Evolutionary conservation across 1,284 basidiomycete genomes (phyloP).

Genomic region (Violaceomyces palustris): DNA sequence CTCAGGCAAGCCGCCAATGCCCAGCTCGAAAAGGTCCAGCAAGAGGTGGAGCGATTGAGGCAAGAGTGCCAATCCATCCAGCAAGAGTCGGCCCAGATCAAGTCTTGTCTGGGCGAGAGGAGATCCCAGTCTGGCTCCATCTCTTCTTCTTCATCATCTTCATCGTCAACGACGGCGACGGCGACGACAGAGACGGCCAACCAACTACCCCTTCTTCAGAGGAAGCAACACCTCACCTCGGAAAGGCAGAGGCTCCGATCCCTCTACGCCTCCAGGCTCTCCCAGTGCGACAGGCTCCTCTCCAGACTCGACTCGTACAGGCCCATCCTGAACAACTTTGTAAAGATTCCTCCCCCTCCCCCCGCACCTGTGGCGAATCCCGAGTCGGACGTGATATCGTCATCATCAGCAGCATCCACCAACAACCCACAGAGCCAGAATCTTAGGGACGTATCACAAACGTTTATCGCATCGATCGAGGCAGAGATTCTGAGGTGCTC

Average conservation of each 20-base stretch:
- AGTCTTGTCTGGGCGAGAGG: slow-evolving; percentile 16
- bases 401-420: too few species aligned
- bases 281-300: slow-evolving; percentile 18
- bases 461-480: slow-evolving; percentile 21
- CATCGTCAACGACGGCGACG: neutral
- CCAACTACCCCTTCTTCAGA: slow-evolving; percentile 21
- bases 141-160: neutral
- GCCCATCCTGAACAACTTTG: slow-evolving; percentile 25
- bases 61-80: slow-evolving; percentile 22
- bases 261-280: slow-evolving; percentile 14
- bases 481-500: slow-evolving; percentile 34
- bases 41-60: slow-evolving; percentile 30
- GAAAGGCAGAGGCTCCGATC: slow-evolving; percentile 21
- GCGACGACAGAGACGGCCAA: too few species aligned
- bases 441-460: slow-evolving; percentile 27
- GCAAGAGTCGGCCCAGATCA: slow-evolving; percentile 11
- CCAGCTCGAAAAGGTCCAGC: slow-evolving; percentile 38
- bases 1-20: slow-evolving; percentile 42
- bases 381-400: too few species aligned
- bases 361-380: too few species aligned
- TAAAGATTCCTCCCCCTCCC: slow-evolving; percentile 11
- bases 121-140: slow-evolving; percentile 5
- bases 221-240: slow-evolving; percentile 12
- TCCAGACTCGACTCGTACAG: slow-evolving; percentile 21
- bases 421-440: too few species aligned